phyloP scores from a whole-genome alignment of 1,284 basidiomycete genomes.

The Acaromyces ingoldii region DNA sequence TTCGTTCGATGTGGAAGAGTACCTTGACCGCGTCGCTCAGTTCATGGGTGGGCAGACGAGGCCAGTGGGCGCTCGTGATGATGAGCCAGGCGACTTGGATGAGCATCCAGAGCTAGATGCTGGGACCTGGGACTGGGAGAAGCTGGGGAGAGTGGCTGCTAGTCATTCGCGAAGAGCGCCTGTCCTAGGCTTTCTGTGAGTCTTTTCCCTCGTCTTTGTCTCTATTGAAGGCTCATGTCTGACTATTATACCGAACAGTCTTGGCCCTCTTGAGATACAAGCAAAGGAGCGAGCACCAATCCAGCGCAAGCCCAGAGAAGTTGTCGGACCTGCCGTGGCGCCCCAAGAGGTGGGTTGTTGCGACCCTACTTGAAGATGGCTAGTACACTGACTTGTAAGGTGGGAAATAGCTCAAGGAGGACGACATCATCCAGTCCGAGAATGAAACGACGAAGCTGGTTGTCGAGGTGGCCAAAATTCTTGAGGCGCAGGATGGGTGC shows the following conservation, averaged over 20 bases:
- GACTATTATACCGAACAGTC: conserved; percentile 11
- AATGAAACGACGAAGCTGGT: conserved; percentile 41
- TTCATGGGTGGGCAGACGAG: conserved; percentile 27
- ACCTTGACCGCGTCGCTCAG: conserved; percentile 23
- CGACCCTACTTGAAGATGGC: background rate
- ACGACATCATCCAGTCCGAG: conserved; percentile 32
- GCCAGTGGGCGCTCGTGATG: conserved; percentile 4
- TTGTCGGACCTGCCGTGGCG: conserved; percentile 1
- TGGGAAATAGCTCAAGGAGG: conserved; percentile 13
- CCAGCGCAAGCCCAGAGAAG: conserved; percentile 8
- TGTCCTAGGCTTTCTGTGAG: conserved; percentile 35
- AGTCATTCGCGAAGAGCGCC: conserved; percentile 27
- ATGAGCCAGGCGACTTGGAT: conserved; percentile 12
- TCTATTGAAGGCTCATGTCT: background rate
- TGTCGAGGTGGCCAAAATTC: conserved; percentile 52
- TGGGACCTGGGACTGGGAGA: conserved; percentile 38
- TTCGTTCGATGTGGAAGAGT: conserved; percentile 46
- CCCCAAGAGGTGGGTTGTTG: conserved; percentile 12
- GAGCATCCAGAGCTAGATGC: conserved; percentile 16
- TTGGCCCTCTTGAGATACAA: conserved; percentile 37
- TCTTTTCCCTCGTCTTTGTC: background rate
- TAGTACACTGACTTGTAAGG: background rate
- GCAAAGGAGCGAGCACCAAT: conserved; percentile 20
- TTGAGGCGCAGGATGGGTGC: conserved; percentile 51
- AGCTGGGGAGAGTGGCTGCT: conserved; percentile 23